Percentiles rank a stretch among this genome's conserved stretches.
These are phyloP conservation scores for Fusarium sp. DNA, from an alignment of 2,329 filamentous ascomycete genomes.

Conservation along the genomic window DNA sequence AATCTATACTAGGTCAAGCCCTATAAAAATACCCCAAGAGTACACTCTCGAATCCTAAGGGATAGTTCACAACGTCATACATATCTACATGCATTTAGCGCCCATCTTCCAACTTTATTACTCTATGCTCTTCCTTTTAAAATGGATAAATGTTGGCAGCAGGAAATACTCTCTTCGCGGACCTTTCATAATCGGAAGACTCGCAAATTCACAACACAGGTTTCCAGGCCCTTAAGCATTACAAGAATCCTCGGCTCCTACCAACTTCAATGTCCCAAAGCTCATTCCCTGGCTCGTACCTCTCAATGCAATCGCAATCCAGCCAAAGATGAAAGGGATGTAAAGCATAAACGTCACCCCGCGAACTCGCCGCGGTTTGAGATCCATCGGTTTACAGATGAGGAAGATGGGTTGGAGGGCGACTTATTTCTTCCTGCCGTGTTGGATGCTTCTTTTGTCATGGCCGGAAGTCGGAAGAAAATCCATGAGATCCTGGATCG, in stretches of 20 bases:
- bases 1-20: too few relatives aligned
- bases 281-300: not conserved
- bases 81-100: not conserved
- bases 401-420: not conserved
- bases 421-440: not conserved
- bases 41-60: too few relatives aligned
- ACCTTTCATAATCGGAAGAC: slow-evolving; percentile 9
- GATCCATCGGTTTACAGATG: not conserved
- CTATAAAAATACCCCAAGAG: too few relatives aligned
- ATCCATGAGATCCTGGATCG: not conserved
- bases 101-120: accelerated
- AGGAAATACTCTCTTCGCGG: not conserved
- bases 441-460: not conserved
- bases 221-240: not conserved
- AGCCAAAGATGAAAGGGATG: not conserved
- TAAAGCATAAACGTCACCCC: not conserved
- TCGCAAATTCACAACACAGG: not conserved
- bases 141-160: not conserved
- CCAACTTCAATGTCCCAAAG: slow-evolving; percentile 3
- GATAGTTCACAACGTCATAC: not conserved
- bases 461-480: slow-evolving; percentile 10
- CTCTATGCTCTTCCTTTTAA: accelerated
- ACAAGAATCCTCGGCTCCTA: not conserved
- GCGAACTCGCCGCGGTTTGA: not conserved
- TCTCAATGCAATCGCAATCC: not conserved